Evolutionary conservation across 2,329 filamentous ascomycete species (phyloP).

Genomic region (Elsinoe batatas): DNA sequence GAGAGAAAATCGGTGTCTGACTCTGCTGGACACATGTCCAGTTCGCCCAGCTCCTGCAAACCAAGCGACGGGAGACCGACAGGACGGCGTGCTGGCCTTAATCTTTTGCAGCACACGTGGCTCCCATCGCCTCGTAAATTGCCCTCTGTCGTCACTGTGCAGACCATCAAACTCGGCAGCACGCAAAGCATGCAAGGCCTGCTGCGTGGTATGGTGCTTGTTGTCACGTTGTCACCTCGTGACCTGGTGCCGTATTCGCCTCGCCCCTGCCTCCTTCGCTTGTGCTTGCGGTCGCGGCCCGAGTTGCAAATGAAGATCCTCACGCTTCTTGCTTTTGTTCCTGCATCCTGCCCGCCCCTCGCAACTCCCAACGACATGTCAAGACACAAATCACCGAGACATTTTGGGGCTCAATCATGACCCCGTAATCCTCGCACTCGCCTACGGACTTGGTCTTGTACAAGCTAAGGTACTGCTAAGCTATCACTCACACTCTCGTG

Average conservation of each 20-base stretch:
- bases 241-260: not conserved
- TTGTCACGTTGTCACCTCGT: not conserved
- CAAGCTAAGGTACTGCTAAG: not conserved
- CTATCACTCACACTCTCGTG: not conserved
- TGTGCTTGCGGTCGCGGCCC: not conserved
- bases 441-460: not conserved
- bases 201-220: not conserved
- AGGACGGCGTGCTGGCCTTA: not conserved
- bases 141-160: slow-evolving; percentile 9
- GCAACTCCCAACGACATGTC: slow-evolving; percentile 1
- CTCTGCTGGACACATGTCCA: too few species aligned
- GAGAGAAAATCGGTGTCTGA: too few species aligned
- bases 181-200: not conserved
- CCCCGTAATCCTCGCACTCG: not conserved
- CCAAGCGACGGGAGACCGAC: not conserved
- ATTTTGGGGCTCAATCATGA: slow-evolving; percentile 3
- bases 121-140: slow-evolving; percentile 4
- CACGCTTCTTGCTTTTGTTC: slow-evolving; percentile 7
- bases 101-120: slow-evolving; percentile 6
- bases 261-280: not conserved
- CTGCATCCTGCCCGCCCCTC: slow-evolving; percentile 6
- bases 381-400: slow-evolving; percentile 10
- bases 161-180: not conserved
- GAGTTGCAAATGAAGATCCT: slow-evolving; percentile 2
- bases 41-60: too few species aligned